Conservation (phyloP, 1,284 basidiomycete genomes). For the Vanrija sp. region DNA sequence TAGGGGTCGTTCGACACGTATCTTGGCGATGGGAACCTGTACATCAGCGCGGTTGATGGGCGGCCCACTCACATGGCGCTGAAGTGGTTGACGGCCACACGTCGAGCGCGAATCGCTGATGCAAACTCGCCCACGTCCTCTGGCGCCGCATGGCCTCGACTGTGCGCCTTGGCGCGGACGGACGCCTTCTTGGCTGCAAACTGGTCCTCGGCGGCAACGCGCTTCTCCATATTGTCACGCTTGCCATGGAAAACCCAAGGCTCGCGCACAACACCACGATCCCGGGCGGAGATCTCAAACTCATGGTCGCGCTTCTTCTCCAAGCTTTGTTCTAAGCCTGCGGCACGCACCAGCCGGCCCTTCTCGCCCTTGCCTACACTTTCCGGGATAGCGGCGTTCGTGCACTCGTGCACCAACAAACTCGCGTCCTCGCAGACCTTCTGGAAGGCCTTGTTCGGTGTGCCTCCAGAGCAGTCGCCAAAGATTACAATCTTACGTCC, state of each 20-base stretch:
- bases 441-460: constrained; percentile 35
- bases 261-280: constrained; percentile 10
- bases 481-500: constrained; percentile 53
- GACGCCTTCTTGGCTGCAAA: constrained; percentile 43
- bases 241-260: constrained; percentile 15
- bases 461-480: constrained; percentile 44
- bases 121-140: constrained; percentile 79
- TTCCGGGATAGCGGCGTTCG: constrained; percentile 69
- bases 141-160: constrained; percentile 77
- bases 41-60: not conserved
- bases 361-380: constrained; percentile 42
- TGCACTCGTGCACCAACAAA: constrained; percentile 67
- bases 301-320: constrained; percentile 35
- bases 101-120: constrained; percentile 59
- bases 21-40: constrained; percentile 32
- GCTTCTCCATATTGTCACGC: constrained; percentile 18
- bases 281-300: constrained; percentile 20
- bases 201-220: constrained; percentile 53
- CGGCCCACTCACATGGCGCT: constrained; percentile 59
- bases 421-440: constrained; percentile 37
- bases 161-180: constrained; percentile 59
- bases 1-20: constrained; percentile 29
- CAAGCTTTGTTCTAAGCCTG: constrained; percentile 39
- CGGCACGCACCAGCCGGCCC: constrained; percentile 31
- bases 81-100: constrained; percentile 77